These are phyloP conservation scores for Zymoseptoria passerinii DNA, from an alignment of 2,329 filamentous ascomycete species.

Conservation along the genomic window DNA sequence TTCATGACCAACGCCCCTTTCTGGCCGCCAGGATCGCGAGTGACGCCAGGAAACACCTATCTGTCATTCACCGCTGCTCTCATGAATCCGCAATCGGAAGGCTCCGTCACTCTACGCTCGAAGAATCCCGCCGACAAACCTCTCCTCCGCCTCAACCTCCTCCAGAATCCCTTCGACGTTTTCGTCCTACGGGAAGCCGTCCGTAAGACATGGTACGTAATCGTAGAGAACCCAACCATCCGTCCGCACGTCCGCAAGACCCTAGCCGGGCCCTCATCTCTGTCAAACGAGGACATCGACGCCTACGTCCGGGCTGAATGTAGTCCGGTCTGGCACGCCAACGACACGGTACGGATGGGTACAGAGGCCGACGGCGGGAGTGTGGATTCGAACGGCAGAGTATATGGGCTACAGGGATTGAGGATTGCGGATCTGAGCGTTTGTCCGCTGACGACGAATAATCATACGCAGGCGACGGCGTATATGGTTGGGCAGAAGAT, in stretches of 20 bases:
- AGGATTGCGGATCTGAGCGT: constrained; percentile 6
- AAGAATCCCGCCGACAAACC: constrained; percentile 56
- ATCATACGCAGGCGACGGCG: constrained; percentile 6
- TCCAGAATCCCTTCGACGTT: constrained; percentile 48
- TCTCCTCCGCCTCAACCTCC: constrained; percentile 46
- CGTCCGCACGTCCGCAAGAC: background rate
- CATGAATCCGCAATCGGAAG: constrained; percentile 44
- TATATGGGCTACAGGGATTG: constrained; percentile 1
- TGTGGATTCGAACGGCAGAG: constrained; percentile 2
- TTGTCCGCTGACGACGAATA: constrained; percentile 1
- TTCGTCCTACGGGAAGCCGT: constrained; percentile 39
- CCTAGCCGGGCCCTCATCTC: background rate
- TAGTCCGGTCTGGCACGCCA: constrained; percentile 4
- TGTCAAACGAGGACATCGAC: background rate
- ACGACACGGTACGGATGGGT: constrained; percentile 3
- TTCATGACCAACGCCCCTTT: constrained; percentile 36
- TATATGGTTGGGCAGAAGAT: constrained; percentile 10
- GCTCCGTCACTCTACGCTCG: constrained; percentile 54
- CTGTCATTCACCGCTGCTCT: constrained; percentile 45
- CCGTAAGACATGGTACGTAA: background rate
- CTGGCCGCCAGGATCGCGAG: constrained; percentile 26
- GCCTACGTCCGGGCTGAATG: background rate
- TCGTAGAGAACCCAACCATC: background rate
- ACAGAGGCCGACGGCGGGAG: background rate
- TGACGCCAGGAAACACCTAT: constrained; percentile 42